Conservation (phyloP, 768 basidiomycete species). For the Termitomyces sp. region DNA sequence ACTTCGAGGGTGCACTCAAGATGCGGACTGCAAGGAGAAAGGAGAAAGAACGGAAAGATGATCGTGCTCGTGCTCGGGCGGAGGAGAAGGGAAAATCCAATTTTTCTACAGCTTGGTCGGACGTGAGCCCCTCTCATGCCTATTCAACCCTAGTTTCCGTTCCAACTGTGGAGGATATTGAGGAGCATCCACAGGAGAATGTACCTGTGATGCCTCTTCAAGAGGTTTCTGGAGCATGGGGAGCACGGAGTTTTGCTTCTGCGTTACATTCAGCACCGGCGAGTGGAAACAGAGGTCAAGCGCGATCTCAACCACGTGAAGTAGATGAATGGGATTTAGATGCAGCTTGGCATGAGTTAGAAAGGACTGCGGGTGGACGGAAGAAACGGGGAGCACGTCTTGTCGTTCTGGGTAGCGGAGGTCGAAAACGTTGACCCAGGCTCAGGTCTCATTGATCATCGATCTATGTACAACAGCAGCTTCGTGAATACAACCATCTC, state of each 20-base stretch:
- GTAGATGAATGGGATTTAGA: conserved; percentile 76
- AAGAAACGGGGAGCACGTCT: conserved; percentile 59
- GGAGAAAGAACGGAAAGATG: conserved; percentile 83
- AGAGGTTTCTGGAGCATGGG: conserved; percentile 59
- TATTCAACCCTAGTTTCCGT: conserved; percentile 16
- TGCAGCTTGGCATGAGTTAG: conserved; percentile 76
- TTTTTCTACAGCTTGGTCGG: conserved; percentile 13
- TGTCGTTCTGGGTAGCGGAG: conserved; percentile 67
- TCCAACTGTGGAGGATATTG: conserved; percentile 18
- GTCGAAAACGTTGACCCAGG: conserved; percentile 32
- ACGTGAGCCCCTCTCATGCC: conserved; percentile 10
- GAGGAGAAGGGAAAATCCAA: conserved; percentile 65
- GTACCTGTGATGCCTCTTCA: conserved; percentile 11
- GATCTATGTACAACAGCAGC: conserved; percentile 10
- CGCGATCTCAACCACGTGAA: conserved; percentile 23
- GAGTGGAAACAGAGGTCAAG: conserved; percentile 17
- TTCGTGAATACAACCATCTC: conserved; percentile 6
- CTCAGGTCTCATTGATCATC: conserved; percentile 1
- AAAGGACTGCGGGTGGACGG: conserved; percentile 48
- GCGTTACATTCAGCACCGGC: conserved; percentile 53
- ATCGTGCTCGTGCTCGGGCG: conserved; percentile 70
- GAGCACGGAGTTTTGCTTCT: conserved; percentile 75
- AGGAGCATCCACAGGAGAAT: conserved; percentile 20
- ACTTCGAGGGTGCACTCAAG: conserved; percentile 79
- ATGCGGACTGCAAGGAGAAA: conserved; percentile 66